Conservation (phyloP, 768 basidiomycete genomes). For the Boletus vinaceobasis region DNA sequence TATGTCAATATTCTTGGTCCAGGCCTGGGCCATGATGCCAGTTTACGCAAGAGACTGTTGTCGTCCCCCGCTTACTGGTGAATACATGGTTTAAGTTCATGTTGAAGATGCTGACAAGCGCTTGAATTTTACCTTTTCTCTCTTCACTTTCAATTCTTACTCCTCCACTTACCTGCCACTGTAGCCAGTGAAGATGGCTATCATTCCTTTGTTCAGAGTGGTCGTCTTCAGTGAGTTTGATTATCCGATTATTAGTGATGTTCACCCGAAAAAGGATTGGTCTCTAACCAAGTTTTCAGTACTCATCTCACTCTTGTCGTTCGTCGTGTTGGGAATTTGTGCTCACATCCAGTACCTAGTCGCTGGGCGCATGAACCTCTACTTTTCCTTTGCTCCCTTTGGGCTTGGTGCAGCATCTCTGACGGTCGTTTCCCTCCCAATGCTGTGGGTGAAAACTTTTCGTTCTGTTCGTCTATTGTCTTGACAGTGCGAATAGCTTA, state of each 20-base stretch:
- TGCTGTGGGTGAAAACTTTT: slow-evolving; percentile 18
- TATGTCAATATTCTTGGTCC: slow-evolving; percentile 8
- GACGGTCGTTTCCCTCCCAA: slow-evolving; percentile 20
- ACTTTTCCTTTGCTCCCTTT: slow-evolving; percentile 14
- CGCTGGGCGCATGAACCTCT: neutral
- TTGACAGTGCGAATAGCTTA: slow-evolving; percentile 12
- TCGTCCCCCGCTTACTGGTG: neutral
- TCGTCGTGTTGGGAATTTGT: slow-evolving; percentile 21
- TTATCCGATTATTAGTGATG: neutral
- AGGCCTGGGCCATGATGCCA: neutral
- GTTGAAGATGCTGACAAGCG: neutral
- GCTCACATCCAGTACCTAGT: slow-evolving; percentile 16
- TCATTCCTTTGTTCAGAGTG: slow-evolving; percentile 25
- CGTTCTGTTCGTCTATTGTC: neutral
- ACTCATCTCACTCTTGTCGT: slow-evolving; percentile 12
- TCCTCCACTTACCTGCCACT: neutral
- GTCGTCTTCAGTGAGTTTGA: slow-evolving; percentile 20
- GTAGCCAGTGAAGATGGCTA: slow-evolving; percentile 15
- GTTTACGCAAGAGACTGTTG: slow-evolving; percentile 2
- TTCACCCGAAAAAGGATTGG: neutral
- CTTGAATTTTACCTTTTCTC: neutral
- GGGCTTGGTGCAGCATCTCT: slow-evolving; percentile 14
- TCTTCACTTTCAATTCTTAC: neutral
- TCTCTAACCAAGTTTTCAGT: slow-evolving; percentile 6
- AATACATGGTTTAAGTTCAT: neutral